Evolutionary conservation across 345 rosid species (phyloP).

Genomic region (Atalantia buxifolia): DNA sequence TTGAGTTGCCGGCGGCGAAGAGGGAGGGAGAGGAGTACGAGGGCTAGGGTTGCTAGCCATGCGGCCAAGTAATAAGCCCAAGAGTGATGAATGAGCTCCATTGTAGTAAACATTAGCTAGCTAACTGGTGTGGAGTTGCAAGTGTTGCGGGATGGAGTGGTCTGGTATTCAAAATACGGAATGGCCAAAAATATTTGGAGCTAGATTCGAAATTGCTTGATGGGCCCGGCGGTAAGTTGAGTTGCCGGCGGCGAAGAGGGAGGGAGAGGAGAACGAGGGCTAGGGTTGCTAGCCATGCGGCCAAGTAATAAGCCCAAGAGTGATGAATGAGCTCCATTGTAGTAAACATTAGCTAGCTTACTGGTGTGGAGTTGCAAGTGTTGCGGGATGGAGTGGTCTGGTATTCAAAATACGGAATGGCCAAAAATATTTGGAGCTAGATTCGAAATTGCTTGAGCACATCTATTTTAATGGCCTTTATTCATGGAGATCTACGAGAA

Average conservation of each 20-base stretch:
- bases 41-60: constrained; percentile 33
- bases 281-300: constrained; percentile 31
- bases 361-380: neutral
- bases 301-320: constrained; percentile 19
- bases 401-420: neutral
- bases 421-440: no score
- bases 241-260: constrained; percentile 26
- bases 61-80: constrained; percentile 18
- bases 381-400: neutral
- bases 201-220: no score
- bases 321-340: constrained; percentile 14
- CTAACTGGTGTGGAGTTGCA: neutral
- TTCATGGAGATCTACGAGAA: no score
- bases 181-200: no score
- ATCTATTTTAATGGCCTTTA: no score
- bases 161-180: neutral
- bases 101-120: neutral
- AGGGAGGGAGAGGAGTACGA: constrained; percentile 32
- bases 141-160: neutral
- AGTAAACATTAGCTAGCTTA: neutral
- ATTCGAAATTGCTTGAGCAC: no score
- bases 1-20: constrained; percentile 35
- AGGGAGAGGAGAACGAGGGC: constrained; percentile 34
- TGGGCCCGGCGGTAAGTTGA: constrained; percentile 58
- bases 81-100: constrained; percentile 16